Conservation (phyloP, 345 rosid genomes). For the Alliaria petiolata region DNA sequence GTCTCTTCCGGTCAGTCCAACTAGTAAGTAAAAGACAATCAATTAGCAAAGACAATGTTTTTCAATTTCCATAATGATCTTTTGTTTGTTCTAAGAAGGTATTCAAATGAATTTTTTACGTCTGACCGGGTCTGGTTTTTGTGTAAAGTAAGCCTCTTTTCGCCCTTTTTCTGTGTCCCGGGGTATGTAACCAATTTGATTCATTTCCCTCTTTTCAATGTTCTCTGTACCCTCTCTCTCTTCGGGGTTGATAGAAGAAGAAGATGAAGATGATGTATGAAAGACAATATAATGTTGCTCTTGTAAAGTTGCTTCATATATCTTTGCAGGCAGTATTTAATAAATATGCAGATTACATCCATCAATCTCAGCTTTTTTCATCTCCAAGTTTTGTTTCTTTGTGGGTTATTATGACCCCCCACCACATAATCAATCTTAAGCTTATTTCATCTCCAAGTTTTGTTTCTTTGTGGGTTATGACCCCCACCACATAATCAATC, state of each 20-base stretch:
- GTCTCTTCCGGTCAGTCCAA: conserved; percentile 46
- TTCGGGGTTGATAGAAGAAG: conserved; percentile 29
- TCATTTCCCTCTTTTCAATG: conserved; percentile 28
- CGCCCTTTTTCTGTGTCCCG: conserved; percentile 29
- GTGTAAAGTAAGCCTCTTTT: conserved; percentile 45
- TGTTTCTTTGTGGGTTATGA: no score
- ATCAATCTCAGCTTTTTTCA: neutral
- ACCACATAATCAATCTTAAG: neutral
- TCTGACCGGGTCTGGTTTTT: conserved; percentile 35
- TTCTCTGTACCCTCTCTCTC: conserved; percentile 24
- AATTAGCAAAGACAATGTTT: conserved; percentile 31
- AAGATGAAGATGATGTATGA: conserved; percentile 25
- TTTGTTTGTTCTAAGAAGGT: conserved; percentile 35
- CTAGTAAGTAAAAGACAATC: conserved; percentile 38
- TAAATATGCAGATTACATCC: conserved; percentile 24
- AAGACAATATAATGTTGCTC: conserved; percentile 33
- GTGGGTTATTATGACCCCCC: neutral
- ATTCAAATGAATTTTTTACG: conserved; percentile 29
- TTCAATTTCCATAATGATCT: conserved; percentile 29
- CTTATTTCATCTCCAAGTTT: no score
- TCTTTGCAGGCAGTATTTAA: conserved; percentile 37
- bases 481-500: no score
- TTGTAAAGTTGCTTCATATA: conserved; percentile 45
- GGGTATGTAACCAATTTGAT: conserved; percentile 33
- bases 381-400: conserved; percentile 2